Evolutionary conservation across 1,284 basidiomycete genomes (phyloP).

Genomic region (Cryptococcus hybrid): DNA sequence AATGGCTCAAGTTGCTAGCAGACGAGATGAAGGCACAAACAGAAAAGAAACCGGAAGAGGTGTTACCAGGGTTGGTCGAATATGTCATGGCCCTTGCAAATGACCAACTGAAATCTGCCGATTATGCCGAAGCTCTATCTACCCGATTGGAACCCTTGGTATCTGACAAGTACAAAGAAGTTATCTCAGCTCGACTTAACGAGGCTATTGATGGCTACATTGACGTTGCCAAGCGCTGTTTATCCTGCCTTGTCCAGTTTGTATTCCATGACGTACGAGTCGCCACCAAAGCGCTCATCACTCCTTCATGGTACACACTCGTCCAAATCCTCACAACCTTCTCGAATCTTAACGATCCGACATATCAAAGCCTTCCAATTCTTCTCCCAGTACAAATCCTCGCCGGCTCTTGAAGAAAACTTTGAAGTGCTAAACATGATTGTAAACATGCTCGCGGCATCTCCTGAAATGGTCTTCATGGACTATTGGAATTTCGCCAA

Average conservation of each 20-base stretch:
- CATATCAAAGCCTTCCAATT: slow-evolving; percentile 76
- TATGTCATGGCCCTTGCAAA: slow-evolving; percentile 98
- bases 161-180: slow-evolving; percentile 82
- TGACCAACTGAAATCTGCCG: slow-evolving; percentile 95
- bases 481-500: slow-evolving; percentile 97
- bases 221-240: slow-evolving; percentile 96
- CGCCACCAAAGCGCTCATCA: slow-evolving; percentile 83
- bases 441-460: slow-evolving; percentile 80
- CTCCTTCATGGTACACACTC: slow-evolving; percentile 77
- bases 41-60: slow-evolving; percentile 80
- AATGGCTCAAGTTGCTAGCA: slow-evolving; percentile 83
- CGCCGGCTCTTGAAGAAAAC: slow-evolving; percentile 65
- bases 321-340: slow-evolving; percentile 91
- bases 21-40: slow-evolving; percentile 82
- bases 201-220: slow-evolving; percentile 97
- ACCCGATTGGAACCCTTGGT: slow-evolving; percentile 86
- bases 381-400: slow-evolving; percentile 75
- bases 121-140: slow-evolving; percentile 84
- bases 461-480: slow-evolving; percentile 88
- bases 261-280: slow-evolving; percentile 94
- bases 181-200: slow-evolving; percentile 84
- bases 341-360: slow-evolving; percentile 87
- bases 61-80: slow-evolving; percentile 84
- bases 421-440: slow-evolving; percentile 89
- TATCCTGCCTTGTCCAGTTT: slow-evolving; percentile 87